Conservation (phyloP, 805 yeast genomes). For the Teunomyces aglyptinius region DNA sequence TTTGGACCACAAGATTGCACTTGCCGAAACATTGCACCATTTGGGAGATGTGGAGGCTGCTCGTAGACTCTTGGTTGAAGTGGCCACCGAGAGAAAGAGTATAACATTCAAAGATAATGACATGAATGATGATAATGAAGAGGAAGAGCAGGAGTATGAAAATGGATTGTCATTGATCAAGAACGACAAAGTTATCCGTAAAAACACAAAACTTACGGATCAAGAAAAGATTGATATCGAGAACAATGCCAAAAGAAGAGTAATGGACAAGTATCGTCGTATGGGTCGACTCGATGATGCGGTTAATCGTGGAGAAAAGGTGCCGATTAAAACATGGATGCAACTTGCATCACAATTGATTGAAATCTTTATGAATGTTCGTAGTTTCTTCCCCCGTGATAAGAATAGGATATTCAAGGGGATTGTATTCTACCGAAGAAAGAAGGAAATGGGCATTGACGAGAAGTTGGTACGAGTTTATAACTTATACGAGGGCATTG, state of each 20-base stretch:
- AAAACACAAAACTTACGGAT: constrained; percentile 24
- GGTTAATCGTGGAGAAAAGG: constrained; percentile 40
- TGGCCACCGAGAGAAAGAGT: constrained; percentile 33
- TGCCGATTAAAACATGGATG: constrained; percentile 78
- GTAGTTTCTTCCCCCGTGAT: constrained; percentile 76
- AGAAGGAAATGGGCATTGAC: constrained; percentile 63
- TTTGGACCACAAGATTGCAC: constrained; percentile 68
- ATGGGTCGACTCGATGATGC: constrained; percentile 48
- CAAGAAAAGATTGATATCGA: constrained; percentile 57
- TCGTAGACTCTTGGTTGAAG: constrained; percentile 51
- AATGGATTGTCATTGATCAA: constrained; percentile 12
- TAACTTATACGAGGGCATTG: constrained; percentile 58
- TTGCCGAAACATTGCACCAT: constrained; percentile 79
- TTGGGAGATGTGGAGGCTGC: constrained; percentile 61
- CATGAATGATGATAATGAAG: constrained; percentile 21
- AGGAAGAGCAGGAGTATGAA: constrained; percentile 5
- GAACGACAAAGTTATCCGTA: constrained; percentile 7
- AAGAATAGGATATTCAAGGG: constrained; percentile 69
- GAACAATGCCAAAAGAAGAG: constrained; percentile 54
- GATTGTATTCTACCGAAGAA: constrained; percentile 58
- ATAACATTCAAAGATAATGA: constrained; percentile 10
- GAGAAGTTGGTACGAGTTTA: constrained; percentile 70
- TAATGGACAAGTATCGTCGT: constrained; percentile 53
- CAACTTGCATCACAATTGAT: constrained; percentile 79
- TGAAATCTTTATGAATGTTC: constrained; percentile 75